Conservation (phyloP, 129 eudicot species). For the Pseudognaphalium luteoalbum region DNA sequence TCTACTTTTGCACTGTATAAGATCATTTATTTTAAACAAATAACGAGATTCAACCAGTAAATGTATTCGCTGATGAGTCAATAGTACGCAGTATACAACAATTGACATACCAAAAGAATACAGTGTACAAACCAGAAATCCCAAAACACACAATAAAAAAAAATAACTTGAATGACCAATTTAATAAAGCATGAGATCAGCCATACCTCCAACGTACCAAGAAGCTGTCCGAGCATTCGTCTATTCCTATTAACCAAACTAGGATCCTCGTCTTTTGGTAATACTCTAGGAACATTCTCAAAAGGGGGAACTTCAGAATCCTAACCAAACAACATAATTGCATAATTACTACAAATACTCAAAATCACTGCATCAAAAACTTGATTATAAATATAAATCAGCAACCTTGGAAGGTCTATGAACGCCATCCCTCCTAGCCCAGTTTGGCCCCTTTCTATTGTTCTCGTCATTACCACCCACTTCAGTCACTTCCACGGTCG, state of each 20-base stretch:
- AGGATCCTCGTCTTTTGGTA: slow-evolving; percentile 90
- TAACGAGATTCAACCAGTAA: not conserved
- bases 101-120: not conserved
- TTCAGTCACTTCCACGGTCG: slow-evolving; percentile 30
- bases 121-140: slow-evolving; percentile 9
- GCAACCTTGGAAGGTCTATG: slow-evolving; percentile 57
- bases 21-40: not conserved
- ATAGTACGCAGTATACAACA: not conserved
- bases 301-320: slow-evolving; percentile 66
- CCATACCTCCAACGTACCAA: slow-evolving; percentile 89
- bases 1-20: slow-evolving; percentile 9
- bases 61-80: not conserved
- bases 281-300: slow-evolving; percentile 75
- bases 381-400: not conserved
- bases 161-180: not conserved
- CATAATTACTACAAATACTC: not conserved
- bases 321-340: slow-evolving; percentile 32
- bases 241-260: slow-evolving; percentile 81
- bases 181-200: slow-evolving; percentile 13
- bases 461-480: slow-evolving; percentile 33
- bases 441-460: slow-evolving; percentile 39
- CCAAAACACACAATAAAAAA: not conserved
- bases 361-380: not conserved
- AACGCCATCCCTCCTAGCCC: slow-evolving; percentile 72
- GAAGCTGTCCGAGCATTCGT: slow-evolving; percentile 92